Evolutionary conservation across 176 grass and related monocot genomes (phyloP), one percentile per base, ranked within the genome.

Genomic region (Eremochloa ophiuroides): DNA sequence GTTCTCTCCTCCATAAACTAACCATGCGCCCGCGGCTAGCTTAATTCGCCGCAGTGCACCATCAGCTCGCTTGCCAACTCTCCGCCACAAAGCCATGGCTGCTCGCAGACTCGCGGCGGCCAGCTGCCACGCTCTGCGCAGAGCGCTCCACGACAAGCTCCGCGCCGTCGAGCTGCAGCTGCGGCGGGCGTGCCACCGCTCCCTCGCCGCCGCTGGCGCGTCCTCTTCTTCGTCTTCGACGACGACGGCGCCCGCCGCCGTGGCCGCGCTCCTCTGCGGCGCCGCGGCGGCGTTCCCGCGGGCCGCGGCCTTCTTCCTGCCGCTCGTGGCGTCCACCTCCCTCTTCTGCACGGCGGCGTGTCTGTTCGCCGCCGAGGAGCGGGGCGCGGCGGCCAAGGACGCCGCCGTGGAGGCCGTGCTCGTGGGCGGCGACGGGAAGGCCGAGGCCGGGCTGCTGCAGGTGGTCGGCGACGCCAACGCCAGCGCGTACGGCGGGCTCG

Each of bases 381-480:
- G 35, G 4, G 60, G 50, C 22, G 72, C 73, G 7, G 69, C 74
- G 7, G 69, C 74, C 14, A 80, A 56, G 51, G 84, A 62, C 23
- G 77, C 56, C 34, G 65, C 34, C 7, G n/a, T 80, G 55, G 86
- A 86, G 73, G 86, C 84, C 46, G 86, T 88, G 73, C 55, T 84
- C 80, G 75, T 80, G 31, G 20, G 41, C 69, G 69, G 82, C 6
- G 62, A 5, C 13, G 62, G 63, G 0, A 70, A 55, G 67, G 62
- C 86, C 22, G 80, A 83, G 77, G 41, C 73, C 34, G 80, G 82
- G 40, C 16, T 84, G 65, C 33, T 86, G 51, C 76, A 88, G 84
- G 71, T 91, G 68, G 89, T 71, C 55, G 88, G 50, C 69, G 86
- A 80, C n/a, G 86, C 84, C 44, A 88, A 94, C 89, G 60, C 80